These are phyloP conservation scores for Capsicum rhomboideum DNA, from an alignment of 257 asterid genomes.

Conservation along the genomic window DNA sequence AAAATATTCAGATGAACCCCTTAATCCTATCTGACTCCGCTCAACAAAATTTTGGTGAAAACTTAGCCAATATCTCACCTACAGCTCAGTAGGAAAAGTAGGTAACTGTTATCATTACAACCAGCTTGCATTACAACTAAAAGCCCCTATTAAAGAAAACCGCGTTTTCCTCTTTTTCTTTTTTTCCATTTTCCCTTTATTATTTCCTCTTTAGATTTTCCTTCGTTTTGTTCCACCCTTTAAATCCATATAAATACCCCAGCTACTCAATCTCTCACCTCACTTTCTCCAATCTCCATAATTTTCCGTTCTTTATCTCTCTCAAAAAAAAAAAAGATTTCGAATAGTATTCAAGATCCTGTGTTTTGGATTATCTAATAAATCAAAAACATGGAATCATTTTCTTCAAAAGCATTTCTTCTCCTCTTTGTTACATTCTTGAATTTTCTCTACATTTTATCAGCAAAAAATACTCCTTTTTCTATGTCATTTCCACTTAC, in stretches of 20 bases:
- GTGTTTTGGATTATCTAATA: no score
- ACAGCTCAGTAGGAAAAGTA: not conserved
- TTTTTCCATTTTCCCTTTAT: not conserved
- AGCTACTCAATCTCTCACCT: not conserved
- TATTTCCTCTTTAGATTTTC: constrained; percentile 1
- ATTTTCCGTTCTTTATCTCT: not conserved
- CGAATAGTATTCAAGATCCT: no score
- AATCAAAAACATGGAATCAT: constrained; percentile 26
- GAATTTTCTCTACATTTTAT: constrained; percentile 1
- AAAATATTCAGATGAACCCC: no score
- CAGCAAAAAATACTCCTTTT: not conserved
- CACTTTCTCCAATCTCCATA: not conserved
- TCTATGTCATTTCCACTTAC: constrained; percentile 49
- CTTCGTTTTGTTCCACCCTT: constrained; percentile 1
- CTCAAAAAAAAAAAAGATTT: not conserved
- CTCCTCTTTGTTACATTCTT: constrained; percentile 4
- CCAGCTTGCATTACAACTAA: constrained; percentile 1
- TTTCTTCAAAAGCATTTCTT: not conserved
- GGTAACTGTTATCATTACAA: constrained; percentile 2
- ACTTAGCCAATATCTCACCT: not conserved
- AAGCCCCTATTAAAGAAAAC: not conserved
- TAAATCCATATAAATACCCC: constrained; percentile 31
- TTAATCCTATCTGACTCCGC: no score
- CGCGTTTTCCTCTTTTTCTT: not conserved
- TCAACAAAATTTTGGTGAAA: not conserved